phyloP scores from a whole-genome alignment of 306 rosid species.

The Quillaja saponaria region DNA sequence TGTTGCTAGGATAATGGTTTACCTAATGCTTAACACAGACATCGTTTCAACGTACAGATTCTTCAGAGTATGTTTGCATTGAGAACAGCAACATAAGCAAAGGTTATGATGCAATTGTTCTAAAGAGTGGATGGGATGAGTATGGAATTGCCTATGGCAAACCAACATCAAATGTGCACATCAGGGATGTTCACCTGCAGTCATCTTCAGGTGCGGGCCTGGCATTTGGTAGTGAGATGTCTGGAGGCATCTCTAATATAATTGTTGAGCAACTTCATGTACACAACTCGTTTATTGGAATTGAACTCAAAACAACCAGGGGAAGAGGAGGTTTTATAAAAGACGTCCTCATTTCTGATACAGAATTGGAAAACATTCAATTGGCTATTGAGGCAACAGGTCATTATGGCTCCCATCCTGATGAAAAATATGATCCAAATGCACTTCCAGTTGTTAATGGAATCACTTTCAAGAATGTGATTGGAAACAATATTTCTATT shows the following conservation, averaged over 20 bases:
- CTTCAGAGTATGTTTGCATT: constrained; percentile 58
- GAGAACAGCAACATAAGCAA: constrained; percentile 56
- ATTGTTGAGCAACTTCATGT: constrained; percentile 42
- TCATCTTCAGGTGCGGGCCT: constrained; percentile 55
- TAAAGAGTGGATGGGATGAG: constrained; percentile 80
- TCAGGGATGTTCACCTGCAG: constrained; percentile 42
- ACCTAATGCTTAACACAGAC: no score
- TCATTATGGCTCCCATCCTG: constrained; percentile 57
- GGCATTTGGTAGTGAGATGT: constrained; percentile 68
- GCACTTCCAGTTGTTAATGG: constrained; percentile 45
- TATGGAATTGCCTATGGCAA: constrained; percentile 56
- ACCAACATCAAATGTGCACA: constrained; percentile 50
- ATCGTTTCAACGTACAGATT: no score
- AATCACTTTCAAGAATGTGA: constrained; percentile 45
- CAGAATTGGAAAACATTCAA: constrained; percentile 37
- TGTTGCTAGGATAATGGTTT: no score
- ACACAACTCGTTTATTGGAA: constrained; percentile 42
- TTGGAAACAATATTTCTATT: constrained; percentile 43
- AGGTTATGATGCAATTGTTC: constrained; percentile 58
- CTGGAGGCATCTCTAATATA: constrained; percentile 59
- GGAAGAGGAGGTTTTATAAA: constrained; percentile 71
- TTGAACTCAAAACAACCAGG: constrained; percentile 51
- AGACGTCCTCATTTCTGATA: constrained; percentile 39
- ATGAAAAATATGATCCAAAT: constrained; percentile 55
- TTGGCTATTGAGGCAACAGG: constrained; percentile 47